Evolutionary conservation across 1,139 yeast genomes (phyloP).

Genomic region (Pichia sp.): DNA sequence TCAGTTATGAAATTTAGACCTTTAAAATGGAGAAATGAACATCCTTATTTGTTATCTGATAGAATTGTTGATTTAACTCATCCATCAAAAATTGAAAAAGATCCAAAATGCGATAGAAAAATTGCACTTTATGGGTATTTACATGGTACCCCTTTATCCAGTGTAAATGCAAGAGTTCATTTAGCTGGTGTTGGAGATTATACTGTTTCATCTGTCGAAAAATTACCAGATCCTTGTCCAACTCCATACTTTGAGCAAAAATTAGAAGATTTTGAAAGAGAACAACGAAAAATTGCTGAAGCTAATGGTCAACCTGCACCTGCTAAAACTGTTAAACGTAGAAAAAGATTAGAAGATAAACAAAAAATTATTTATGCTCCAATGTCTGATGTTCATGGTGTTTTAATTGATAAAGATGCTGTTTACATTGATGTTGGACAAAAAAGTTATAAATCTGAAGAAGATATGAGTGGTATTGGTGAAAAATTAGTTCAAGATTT

Average conservation of each 20-base stretch:
- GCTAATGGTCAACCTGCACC: slow-evolving; percentile 50
- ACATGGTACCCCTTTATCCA: slow-evolving; percentile 86
- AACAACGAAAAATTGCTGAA: slow-evolving; percentile 58
- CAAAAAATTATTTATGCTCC: slow-evolving; percentile 96
- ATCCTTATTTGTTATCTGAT: slow-evolving; percentile 88
- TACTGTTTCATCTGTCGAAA: slow-evolving; percentile 68
- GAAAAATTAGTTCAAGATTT: slow-evolving; percentile 78
- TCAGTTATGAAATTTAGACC: slow-evolving; percentile 98
- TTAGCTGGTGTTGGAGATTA: slow-evolving; percentile 96
- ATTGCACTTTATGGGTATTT: slow-evolving; percentile 90
- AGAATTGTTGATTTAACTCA: slow-evolving; percentile 94
- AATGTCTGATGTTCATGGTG: slow-evolving; percentile 99
- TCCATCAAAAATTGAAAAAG: slow-evolving; percentile 70
- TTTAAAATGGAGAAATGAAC: slow-evolving; percentile 97
- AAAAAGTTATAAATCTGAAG: slow-evolving; percentile 42
- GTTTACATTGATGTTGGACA: slow-evolving; percentile 89
- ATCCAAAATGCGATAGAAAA: slow-evolving; percentile 81
- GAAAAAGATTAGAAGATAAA: slow-evolving; percentile 89
- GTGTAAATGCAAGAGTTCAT: slow-evolving; percentile 74
- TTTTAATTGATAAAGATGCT: slow-evolving; percentile 92
- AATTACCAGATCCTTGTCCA: slow-evolving; percentile 97
- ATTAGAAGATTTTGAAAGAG: slow-evolving; percentile 72
- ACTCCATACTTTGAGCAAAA: slow-evolving; percentile 89
- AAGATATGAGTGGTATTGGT: slow-evolving; percentile 49
- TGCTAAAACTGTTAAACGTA: slow-evolving; percentile 48